Percentiles rank a stretch among this genome's conserved stretches.
Conservation (phyloP, 2,329 filamentous ascomycete genomes). For the Curvularia verruculosa region DNA sequence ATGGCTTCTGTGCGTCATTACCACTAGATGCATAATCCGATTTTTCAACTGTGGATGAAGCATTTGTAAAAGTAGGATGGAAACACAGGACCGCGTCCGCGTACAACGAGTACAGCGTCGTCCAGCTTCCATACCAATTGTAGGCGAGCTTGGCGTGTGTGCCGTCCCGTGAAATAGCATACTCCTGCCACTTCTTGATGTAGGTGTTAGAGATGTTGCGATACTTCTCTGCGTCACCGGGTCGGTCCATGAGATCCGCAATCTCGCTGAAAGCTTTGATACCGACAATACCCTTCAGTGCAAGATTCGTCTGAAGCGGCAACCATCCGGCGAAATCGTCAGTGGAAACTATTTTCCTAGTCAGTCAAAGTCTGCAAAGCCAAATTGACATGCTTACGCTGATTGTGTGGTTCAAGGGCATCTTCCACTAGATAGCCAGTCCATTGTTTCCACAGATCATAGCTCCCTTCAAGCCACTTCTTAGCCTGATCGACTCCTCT, state of each 20-base stretch:
- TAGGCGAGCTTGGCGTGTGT: conserved; percentile 81
- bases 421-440: conserved; percentile 78
- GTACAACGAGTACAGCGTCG: conserved; percentile 85
- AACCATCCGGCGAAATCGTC: conserved; percentile 84
- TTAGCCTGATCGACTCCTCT: conserved; percentile 63
- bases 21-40: conserved; percentile 15
- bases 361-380: conserved; percentile 9
- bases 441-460: conserved; percentile 77
- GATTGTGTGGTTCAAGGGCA: conserved; percentile 74
- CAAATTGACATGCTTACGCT: conserved; percentile 55
- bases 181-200: conserved; percentile 72
- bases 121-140: conserved; percentile 80
- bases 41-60: conserved; percentile 16
- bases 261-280: conserved; percentile 79
- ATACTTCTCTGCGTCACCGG: conserved; percentile 64
- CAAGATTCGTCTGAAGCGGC: conserved; percentile 79
- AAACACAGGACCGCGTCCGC: conserved; percentile 82
- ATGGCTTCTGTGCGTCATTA: conserved; percentile 25
- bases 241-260: conserved; percentile 65
- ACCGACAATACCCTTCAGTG: conserved; percentile 82
- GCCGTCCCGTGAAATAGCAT: conserved; percentile 71
- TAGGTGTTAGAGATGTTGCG: conserved; percentile 69
- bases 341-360: conserved; percentile 64
- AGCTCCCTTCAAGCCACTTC: conserved; percentile 72
- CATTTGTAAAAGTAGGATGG: conserved; percentile 62